Evolutionary conservation across 2,329 filamentous ascomycete species (phyloP).

Genomic region (Chaetomiaceae sp.): DNA sequence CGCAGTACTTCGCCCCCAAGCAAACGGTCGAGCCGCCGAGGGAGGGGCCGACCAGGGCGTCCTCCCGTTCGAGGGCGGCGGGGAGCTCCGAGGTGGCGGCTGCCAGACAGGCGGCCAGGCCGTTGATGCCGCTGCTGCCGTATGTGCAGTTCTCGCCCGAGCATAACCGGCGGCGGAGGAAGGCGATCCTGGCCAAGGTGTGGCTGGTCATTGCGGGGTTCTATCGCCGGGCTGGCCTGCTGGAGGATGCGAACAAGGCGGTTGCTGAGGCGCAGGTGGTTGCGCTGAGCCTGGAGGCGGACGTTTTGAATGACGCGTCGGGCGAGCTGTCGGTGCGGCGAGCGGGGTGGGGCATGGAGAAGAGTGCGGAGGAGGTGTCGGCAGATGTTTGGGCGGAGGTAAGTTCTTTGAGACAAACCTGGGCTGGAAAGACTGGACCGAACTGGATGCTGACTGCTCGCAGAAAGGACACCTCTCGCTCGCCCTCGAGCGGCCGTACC

Average conservation of each 20-base stretch:
- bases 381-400: slow-evolving; percentile 80
- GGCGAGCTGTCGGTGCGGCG: slow-evolving; percentile 58
- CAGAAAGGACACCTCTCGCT: slow-evolving; percentile 65
- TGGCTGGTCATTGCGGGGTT: slow-evolving; percentile 90
- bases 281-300: slow-evolving; percentile 63
- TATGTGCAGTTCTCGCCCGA: slow-evolving; percentile 51
- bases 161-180: slow-evolving; percentile 46
- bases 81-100: background rate
- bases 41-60: background rate
- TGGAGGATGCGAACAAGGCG: slow-evolving; percentile 74
- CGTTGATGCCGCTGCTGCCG: slow-evolving; percentile 45
- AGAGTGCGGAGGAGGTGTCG: slow-evolving; percentile 78
- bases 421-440: background rate
- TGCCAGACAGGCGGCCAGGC: slow-evolving; percentile 33
- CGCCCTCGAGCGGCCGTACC: slow-evolving; percentile 57
- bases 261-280: slow-evolving; percentile 77
- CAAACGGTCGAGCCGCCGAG: slow-evolving; percentile 5
- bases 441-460: slow-evolving; percentile 26
- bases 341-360: slow-evolving; percentile 71
- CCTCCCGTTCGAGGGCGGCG: slow-evolving; percentile 5
- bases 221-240: slow-evolving; percentile 76
- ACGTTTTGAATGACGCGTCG: slow-evolving; percentile 57
- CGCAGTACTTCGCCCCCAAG: slow-evolving; percentile 3
- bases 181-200: slow-evolving; percentile 62
- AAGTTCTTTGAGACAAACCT: slow-evolving; percentile 33